Evolutionary conservation across 352 stramenopile genomes (phyloP), one percentile per base, ranked within the genome.

Genomic region (Globisporangium yorkense): DNA sequence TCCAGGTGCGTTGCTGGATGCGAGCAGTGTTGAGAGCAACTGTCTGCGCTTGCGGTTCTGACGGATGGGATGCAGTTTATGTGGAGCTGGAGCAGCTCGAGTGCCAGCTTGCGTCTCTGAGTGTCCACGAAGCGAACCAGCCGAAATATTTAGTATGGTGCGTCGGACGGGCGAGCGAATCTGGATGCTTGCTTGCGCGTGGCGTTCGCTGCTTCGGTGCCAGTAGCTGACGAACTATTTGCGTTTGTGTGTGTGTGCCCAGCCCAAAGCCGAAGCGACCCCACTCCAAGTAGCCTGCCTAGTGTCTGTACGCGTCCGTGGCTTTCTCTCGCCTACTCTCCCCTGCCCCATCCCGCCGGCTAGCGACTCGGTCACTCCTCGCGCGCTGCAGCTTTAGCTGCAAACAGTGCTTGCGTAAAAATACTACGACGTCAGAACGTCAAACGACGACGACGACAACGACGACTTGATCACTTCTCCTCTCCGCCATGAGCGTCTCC

Each of bases 111-210:
- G 58, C 62, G 37, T 66, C 51, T n/a, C 57, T 68, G 43, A 68
- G 45, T 53, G 52, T 68, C 52, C 62, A 68, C 45, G 58, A 68
- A 37, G 35, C 43, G n/a, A 65, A 57, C 31, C 62, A 68, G 52
- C 62, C 50, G n/a, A 65, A 65, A 51, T 68, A 66, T 68, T 68
- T 71, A 62, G 65, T 71, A 63, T 68, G 65, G 65, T 71, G 51
- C 35, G 61, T 15, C 6, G 16, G 9, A 15, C 48, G 39, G 33
- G 4, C 10, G 2, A 20, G 4, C 27, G 10, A 45, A 2, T 9
- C 9, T 37, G 33, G 6, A 5, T 31, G 10, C 27, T 2, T 61
- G 46, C 46, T 35, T 18, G 6, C 24, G 13, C 27, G 15, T n/a
- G 1, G 44, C 18, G 21, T 20, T 31, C 46, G 18, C 24, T 10